Evolutionary conservation across 495 filamentous ascomycete species (phyloP), one percentile per base, ranked within the genome.

Genomic region (Cudoniella acicularis): DNA sequence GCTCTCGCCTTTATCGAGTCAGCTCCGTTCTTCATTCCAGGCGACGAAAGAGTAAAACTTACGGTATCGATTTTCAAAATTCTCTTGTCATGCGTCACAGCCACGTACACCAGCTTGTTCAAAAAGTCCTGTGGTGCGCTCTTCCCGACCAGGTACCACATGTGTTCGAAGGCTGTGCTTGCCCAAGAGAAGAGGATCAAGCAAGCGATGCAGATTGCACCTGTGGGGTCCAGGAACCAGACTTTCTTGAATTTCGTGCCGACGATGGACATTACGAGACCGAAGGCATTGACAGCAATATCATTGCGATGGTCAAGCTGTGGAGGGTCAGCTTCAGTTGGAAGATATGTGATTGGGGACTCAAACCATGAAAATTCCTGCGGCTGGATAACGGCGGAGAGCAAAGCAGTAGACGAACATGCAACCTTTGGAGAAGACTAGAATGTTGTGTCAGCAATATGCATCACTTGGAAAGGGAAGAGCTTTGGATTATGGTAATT

Each of bases 201-300:
- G 41, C 79, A 70, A 9, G 75, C 79, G 56, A 84, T 82, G 52
- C 75, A 71, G 52, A 81, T 81, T 50, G 81, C 79, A 30, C 79
- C 80, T 45, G 79, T 73, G 10, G 81, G 79, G 64, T 82, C 81
- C 4, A 80, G 70, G 60, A 76, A 82, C 81, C 81, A 84, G 2
- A 77, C 73, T 54, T 52, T 57, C 16, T 22, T 43, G 30, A 81
- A 75, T 20, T 73, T 70, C 48, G 75, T 75, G 3, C 80, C 81
- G 20, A 79, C 69, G 20, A 83, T 71, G 21, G 79, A 77, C 77
- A 82, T 82, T 63, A 77, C 56, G 63, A 83, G 61, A 21, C 79
- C 80, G 57, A 83, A 83, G 18, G 66, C 64, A 64, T 83, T 83
- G 60, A 82, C 79, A 9, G 72, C 69, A 46, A 82, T 81, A 56